Conservation (phyloP, 148 eudicot genomes). For the Chenopodium album region DNA sequence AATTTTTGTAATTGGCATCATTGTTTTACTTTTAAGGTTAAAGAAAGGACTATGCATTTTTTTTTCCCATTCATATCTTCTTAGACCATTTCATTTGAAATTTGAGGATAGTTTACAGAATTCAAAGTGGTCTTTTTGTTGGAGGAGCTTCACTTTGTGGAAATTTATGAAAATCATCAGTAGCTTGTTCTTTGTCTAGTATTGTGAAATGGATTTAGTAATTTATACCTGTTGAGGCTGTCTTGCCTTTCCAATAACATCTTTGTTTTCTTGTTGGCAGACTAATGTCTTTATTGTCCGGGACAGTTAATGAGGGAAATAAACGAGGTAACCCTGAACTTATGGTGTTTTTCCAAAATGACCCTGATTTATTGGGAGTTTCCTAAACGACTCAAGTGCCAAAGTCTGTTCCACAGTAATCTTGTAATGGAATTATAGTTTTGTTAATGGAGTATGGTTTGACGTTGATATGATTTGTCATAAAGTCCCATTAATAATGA, state of each 20-base stretch:
- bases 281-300: neutral
- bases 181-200: neutral
- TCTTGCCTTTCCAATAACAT: neutral
- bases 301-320: neutral
- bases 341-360: no score
- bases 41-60: neutral
- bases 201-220: neutral
- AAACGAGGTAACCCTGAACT: neutral
- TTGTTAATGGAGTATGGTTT: neutral
- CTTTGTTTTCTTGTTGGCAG: slow-evolving; percentile 4
- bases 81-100: neutral
- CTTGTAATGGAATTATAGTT: neutral
- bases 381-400: neutral
- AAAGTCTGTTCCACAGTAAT: neutral
- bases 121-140: neutral
- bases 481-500: neutral
- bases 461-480: neutral
- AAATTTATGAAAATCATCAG: neutral
- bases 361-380: neutral
- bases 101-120: neutral
- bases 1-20: neutral
- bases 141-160: neutral
- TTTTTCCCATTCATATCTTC: neutral
- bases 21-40: neutral
- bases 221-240: neutral